Conservation (phyloP, 2,329 filamentous ascomycete species). For the Aspergillus pseudotamarii region DNA sequence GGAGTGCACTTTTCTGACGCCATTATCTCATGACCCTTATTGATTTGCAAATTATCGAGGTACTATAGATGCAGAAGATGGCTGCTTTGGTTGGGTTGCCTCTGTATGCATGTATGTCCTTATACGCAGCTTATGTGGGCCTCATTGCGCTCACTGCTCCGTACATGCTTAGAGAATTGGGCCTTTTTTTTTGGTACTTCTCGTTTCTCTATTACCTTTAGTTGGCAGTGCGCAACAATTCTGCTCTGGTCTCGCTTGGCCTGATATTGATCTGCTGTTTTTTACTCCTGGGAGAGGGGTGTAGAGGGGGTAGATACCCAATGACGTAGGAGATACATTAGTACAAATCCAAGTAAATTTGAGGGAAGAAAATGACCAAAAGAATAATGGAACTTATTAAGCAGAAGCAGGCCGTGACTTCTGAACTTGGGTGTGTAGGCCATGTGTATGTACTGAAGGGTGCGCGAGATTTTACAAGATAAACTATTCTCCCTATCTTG, state of each 20-base stretch:
- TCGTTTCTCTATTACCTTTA: not conserved
- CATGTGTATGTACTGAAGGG: not conserved
- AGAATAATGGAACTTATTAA: not conserved
- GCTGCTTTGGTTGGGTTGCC: not conserved
- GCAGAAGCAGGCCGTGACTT: not conserved
- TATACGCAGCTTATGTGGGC: not conserved
- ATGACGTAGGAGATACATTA: not conserved
- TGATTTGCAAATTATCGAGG: not conserved
- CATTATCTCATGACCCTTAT: not conserved
- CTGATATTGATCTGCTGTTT: not conserved
- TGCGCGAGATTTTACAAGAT: not conserved
- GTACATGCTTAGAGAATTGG: too few relatives aligned
- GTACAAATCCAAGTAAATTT: not conserved
- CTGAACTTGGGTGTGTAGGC: not conserved
- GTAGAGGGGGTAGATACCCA: not conserved
- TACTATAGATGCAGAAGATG: not conserved
- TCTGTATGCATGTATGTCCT: not conserved
- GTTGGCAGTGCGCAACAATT: not conserved
- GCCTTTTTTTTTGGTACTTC: not conserved
- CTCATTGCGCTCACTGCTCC: not conserved
- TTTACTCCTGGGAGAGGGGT: not conserved
- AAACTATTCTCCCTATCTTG: not conserved
- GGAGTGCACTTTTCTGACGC: not conserved
- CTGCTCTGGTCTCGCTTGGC: not conserved
- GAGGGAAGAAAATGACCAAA: not conserved